Base-by-base conservation (phyloP, 371 early-diverging fungal genomes). In the Parasitella parasitica region DNA sequence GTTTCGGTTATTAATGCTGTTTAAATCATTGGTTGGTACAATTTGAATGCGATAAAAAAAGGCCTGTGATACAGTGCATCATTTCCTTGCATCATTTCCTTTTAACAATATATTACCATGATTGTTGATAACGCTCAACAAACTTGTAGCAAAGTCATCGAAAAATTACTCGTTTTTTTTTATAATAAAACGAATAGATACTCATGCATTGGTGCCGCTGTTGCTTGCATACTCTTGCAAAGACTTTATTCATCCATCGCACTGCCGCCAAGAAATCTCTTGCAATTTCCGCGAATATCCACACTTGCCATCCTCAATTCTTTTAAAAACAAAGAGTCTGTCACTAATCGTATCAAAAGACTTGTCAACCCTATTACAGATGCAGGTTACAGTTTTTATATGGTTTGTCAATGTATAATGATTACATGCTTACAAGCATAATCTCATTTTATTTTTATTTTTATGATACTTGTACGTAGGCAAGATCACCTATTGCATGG, bases 401-500 rank as follows among this genome's bases (percentile, higher is more conserved):
- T 59, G 48, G 59, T 59, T n/a, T 37, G 39, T 16, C 67, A 59
- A 13, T 76, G 76, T 53, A 72, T 73, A 72, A 37, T 37, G 15
- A 16, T 16, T 0, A 9, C 9, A 37, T 37, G 9, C n/a, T n/a
- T n/a, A 15, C 36, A 15, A n/a, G n/a, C n/a, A 37, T 37, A 16
- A 12, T 43, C 43, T 43, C 43, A 43, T 43, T 43, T 5, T 22
- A 16, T 43, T 6, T 7, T 43, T 18, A 16, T 6, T 54, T 28
- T 51, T 43, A n/a, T n/a, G n/a, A n/a, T n/a, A n/a, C n/a, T n/a
- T n/a, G n/a, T n/a, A n/a, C n/a, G n/a, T n/a, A 74, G 74, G 54
- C 35, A 12, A 57, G 64, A 24, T 37, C 70, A 7, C 70, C 75
- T 3, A 55, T 69, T 30, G 34, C 36, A 18, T 78, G 78, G 78